Evolutionary conservation across 108 stramenopile genomes (phyloP).

Genomic region (Poteriospumella lacustris): DNA sequence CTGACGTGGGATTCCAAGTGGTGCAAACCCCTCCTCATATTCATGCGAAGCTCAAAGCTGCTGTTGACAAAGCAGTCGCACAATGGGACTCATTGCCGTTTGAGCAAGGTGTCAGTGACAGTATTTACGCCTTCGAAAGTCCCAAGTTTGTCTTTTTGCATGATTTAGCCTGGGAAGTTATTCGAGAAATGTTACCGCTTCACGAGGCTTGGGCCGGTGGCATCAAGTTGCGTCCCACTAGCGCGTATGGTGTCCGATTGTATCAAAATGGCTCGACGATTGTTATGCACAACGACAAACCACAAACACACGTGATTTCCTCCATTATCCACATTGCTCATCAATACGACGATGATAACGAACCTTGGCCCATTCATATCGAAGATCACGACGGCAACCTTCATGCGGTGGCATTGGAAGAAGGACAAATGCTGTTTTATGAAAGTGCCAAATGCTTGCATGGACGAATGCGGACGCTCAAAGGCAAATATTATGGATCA

Average conservation of each 20-base stretch:
- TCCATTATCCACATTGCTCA: slow-evolving; percentile 31
- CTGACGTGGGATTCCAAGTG: slow-evolving; percentile 24
- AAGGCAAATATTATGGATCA: slow-evolving; percentile 25
- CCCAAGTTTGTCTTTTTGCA: neutral
- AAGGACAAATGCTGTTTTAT: slow-evolving; percentile 34
- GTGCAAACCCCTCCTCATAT: neutral
- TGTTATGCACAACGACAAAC: slow-evolving; percentile 33
- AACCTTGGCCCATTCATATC: slow-evolving; percentile 33
- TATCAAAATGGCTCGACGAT: slow-evolving; percentile 27
- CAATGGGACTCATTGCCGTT: slow-evolving; percentile 23
- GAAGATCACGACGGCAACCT: slow-evolving; percentile 25
- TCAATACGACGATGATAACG: slow-evolving; percentile 10
- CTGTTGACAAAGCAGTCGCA: neutral
- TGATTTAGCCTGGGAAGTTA: neutral
- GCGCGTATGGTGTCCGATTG: slow-evolving; percentile 21
- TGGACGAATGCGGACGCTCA: slow-evolving; percentile 16
- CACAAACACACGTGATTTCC: slow-evolving; percentile 16
- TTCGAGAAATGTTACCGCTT: neutral
- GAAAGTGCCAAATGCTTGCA: slow-evolving; percentile 34
- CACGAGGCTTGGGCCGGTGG: slow-evolving; percentile 26
- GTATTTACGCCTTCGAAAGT: neutral
- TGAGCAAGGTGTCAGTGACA: neutral
- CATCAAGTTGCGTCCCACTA: neutral
- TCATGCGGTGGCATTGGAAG: neutral
- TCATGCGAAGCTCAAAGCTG: neutral